These are phyloP conservation scores for Salix caprea DNA, from an alignment of 345 rosid genomes.

Conservation along the genomic window DNA sequence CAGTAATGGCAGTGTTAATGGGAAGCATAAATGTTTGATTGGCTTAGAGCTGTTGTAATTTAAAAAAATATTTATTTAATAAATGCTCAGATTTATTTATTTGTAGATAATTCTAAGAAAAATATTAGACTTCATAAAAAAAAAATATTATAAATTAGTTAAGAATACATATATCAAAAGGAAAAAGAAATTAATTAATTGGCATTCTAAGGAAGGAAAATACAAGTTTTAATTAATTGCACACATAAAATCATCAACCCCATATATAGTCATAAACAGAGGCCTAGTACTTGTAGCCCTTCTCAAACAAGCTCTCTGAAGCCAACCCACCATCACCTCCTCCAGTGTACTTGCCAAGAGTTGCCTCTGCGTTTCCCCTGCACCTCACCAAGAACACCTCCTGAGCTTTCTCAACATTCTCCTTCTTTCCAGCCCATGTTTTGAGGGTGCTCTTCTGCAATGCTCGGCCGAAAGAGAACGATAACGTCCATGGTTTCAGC, in stretches of 20 bases:
- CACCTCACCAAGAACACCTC: conserved; percentile 66
- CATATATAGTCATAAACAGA: neutral
- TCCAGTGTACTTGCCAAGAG: conserved; percentile 62
- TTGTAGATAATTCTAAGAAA: too few species aligned
- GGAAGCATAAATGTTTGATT: too few species aligned
- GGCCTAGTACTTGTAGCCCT: conserved; percentile 73
- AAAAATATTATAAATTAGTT: too few species aligned
- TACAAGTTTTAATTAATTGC: too few species aligned
- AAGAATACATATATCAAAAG: too few species aligned
- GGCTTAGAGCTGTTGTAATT: too few species aligned
- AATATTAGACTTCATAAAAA: too few species aligned
- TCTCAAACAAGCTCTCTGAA: conserved; percentile 76
- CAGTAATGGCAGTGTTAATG: too few species aligned
- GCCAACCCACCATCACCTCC: conserved; percentile 57
- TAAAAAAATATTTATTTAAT: too few species aligned
- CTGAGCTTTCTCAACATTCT: conserved; percentile 68
- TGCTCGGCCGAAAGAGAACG: conserved; percentile 95
- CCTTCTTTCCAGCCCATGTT: conserved; percentile 83
- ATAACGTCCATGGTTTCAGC: conserved; percentile 83
- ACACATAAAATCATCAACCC: neutral
- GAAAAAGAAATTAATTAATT: too few species aligned
- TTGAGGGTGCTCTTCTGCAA: conserved; percentile 91
- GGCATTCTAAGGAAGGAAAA: too few species aligned
- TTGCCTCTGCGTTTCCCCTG: conserved; percentile 83
- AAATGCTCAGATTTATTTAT: too few species aligned